Evolutionary conservation across 1,284 basidiomycete species (phyloP).

Genomic region (Phaffia rhodozyma): DNA sequence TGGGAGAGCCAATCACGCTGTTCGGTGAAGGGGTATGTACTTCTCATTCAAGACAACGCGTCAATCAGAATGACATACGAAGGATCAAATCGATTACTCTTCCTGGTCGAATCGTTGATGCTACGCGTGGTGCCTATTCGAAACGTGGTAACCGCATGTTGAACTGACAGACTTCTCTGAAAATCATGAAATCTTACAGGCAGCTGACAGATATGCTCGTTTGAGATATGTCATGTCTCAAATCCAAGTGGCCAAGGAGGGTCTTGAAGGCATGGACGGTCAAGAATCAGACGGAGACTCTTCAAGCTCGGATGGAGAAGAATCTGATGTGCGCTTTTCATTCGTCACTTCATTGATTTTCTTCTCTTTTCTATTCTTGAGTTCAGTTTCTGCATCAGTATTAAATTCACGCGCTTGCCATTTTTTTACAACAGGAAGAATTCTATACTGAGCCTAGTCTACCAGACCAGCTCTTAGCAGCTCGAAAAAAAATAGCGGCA

Average conservation of each 20-base stretch:
- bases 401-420: background rate
- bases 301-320: slow-evolving; percentile 40
- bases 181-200: slow-evolving; percentile 23
- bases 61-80: slow-evolving; percentile 23
- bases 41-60: slow-evolving; percentile 52
- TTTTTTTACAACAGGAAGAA: slow-evolving; percentile 55
- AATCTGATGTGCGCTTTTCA: slow-evolving; percentile 48
- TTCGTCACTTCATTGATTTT: background rate
- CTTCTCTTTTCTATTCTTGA: background rate
- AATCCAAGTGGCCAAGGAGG: slow-evolving; percentile 62
- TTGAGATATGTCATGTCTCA: slow-evolving; percentile 82
- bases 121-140: background rate
- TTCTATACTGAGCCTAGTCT: slow-evolving; percentile 77
- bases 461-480: slow-evolving; percentile 66
- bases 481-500: slow-evolving; percentile 71
- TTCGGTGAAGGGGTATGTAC: slow-evolving; percentile 85
- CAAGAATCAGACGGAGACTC: slow-evolving; percentile 46
- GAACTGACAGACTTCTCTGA: slow-evolving; percentile 1
- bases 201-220: slow-evolving; percentile 66
- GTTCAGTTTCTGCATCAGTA: background rate
- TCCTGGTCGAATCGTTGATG: background rate
- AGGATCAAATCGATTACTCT: background rate
- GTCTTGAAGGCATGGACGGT: slow-evolving; percentile 45
- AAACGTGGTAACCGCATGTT: background rate
- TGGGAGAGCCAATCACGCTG: slow-evolving; percentile 90